phyloP scores from a whole-genome alignment of 2,329 filamentous ascomycete species.

The Fusarium sp. region DNA sequence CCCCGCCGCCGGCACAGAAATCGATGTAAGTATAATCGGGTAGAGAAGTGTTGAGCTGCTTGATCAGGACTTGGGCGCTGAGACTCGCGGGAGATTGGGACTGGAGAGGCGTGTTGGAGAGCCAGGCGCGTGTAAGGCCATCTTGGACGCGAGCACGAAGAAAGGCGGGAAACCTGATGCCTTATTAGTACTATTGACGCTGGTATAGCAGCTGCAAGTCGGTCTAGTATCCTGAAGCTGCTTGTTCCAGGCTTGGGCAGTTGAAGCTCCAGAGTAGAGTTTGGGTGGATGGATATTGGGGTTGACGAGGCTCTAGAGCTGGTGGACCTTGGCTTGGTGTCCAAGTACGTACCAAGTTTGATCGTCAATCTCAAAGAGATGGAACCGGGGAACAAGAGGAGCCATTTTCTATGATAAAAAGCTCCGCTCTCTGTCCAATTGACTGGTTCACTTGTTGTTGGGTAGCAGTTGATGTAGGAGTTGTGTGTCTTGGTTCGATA shows the following conservation, averaged over 20 bases:
- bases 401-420: constrained; percentile 49
- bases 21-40: constrained; percentile 73
- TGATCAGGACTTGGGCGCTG: constrained; percentile 66
- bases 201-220: neutral
- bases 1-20: constrained; percentile 80
- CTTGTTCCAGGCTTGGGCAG: neutral
- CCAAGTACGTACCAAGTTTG: constrained; percentile 65
- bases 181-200: neutral
- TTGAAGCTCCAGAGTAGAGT: neutral
- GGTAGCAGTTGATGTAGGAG: neutral
- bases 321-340: constrained; percentile 2
- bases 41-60: constrained; percentile 59
- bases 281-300: neutral
- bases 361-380: constrained; percentile 75
- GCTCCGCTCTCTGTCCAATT: neutral
- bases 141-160: constrained; percentile 73
- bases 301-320: neutral
- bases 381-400: constrained; percentile 65
- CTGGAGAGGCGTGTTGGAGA: constrained; percentile 68
- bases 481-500: neutral
- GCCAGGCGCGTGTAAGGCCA: constrained; percentile 73
- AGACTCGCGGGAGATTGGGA: constrained; percentile 66
- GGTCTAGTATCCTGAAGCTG: neutral
- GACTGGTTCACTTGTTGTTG: neutral
- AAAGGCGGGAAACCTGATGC: constrained; percentile 70